Evolutionary conservation across 441 rosid genomes (phyloP).

Genomic region (Biscutella laevigata): DNA sequence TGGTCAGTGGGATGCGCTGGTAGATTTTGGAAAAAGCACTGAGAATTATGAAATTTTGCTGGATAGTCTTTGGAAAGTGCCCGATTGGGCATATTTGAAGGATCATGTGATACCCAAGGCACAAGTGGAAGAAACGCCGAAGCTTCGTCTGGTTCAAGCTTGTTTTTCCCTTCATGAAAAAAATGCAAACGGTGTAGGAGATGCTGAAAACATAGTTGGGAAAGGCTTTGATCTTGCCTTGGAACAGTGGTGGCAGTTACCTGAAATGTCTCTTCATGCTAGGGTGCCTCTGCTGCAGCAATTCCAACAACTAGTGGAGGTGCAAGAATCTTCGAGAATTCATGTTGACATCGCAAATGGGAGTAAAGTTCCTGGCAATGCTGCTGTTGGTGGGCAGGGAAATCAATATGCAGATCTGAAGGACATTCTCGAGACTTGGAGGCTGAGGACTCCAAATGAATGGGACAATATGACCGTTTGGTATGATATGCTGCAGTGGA

Average conservation of each 20-base stretch:
- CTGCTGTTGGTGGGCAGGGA: constrained; percentile 59
- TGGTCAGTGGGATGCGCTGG: constrained; percentile 96
- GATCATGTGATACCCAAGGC: constrained; percentile 94
- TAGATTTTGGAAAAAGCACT: constrained; percentile 81
- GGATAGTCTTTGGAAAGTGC: constrained; percentile 90
- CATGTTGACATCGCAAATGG: constrained; percentile 82
- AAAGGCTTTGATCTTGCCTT: constrained; percentile 95
- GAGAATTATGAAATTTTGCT: constrained; percentile 94
- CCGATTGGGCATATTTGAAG: constrained; percentile 93
- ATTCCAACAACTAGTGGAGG: constrained; percentile 96
- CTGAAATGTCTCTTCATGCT: constrained; percentile 91
- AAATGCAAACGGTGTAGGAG: constrained; percentile 65
- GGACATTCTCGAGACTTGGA: constrained; percentile 98
- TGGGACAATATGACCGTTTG: constrained; percentile 96
- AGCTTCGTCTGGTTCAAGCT: constrained; percentile 87
- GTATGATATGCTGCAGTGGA: constrained; percentile 98
- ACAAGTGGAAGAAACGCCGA: constrained; percentile 94
- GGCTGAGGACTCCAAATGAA: constrained; percentile 90
- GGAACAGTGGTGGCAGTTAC: constrained; percentile 99
- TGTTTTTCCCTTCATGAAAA: constrained; percentile 85
- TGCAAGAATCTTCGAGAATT: constrained; percentile 90
- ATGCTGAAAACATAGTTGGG: constrained; percentile 78
- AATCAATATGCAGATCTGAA: constrained; percentile 88
- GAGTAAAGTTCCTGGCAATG: constrained; percentile 55
- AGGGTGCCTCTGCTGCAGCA: constrained; percentile 93